Percentiles rank a stretch among this genome's conserved stretches.
Evolutionary conservation across 164 flowering plant species (phyloP).

Genomic region (Annona squamosa): DNA sequence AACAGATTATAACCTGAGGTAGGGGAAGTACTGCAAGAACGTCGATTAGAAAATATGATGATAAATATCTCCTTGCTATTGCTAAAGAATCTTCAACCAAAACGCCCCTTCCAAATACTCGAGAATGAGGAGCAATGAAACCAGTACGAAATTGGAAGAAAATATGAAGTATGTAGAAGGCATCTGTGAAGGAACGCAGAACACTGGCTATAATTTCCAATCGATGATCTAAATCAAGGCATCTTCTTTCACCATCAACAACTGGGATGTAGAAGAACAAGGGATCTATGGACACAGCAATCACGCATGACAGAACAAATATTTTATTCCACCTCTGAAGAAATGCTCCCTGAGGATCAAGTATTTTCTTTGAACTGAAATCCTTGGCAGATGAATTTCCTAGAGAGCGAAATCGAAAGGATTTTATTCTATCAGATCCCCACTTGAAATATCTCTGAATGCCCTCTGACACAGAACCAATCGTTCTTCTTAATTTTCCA

Average conservation of each 20-base stretch:
- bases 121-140: conserved; percentile 83
- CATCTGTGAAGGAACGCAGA: conserved; percentile 68
- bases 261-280: conserved; percentile 81
- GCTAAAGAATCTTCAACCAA: conserved; percentile 60
- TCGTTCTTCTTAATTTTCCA: conserved; percentile 24
- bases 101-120: conserved; percentile 93
- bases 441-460: conserved; percentile 35
- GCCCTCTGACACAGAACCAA: conserved; percentile 36
- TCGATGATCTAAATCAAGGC: conserved; percentile 53
- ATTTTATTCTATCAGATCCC: conserved; percentile 45
- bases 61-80: conserved; percentile 66
- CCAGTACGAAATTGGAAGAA: conserved; percentile 81
- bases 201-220: conserved; percentile 61
- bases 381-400: conserved; percentile 21
- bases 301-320: conserved; percentile 67
- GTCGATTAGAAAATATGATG: conserved; percentile 69
- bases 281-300: conserved; percentile 87
- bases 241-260: conserved; percentile 35
- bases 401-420: conserved; percentile 28
- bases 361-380: conserved; percentile 39
- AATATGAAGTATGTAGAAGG: conserved; percentile 71
- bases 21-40: conserved; percentile 90
- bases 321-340: conserved; percentile 86
- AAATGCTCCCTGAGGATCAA: conserved; percentile 81
- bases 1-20: conserved; percentile 60